Evolutionary conservation across 2,329 filamentous ascomycete species (phyloP), one percentile per base, ranked within the genome.

Genomic region (Aureobasidium melanogenum): DNA sequence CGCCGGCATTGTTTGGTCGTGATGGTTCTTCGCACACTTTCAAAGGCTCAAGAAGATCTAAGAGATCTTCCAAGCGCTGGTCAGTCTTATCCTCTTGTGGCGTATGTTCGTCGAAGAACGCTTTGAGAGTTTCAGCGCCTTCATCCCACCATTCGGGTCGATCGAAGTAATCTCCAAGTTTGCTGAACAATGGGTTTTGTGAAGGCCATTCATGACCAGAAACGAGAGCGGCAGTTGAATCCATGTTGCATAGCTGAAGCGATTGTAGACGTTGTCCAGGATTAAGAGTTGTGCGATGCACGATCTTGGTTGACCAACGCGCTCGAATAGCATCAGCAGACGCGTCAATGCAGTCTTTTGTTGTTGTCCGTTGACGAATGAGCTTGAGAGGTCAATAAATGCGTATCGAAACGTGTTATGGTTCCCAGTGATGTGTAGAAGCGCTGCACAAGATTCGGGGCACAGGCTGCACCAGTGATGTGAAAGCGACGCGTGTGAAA

Each of bases 91-190:
- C 24, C 7, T n/a, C n/a, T 17, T 38, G 6, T 19, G 39, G 26
- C 32, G 17, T 19, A 17, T 22, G 17, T 5, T 19, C 6, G 9
- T 51, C 36, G 19, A 60, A 60, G 46, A 60, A 60, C 9, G 22
- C 28, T 14, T 26, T 34, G 36, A 60, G 34, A 12, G 56, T 38
- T 5, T 50, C 19, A 3, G n/a, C 34, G 26, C 56, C 56, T 44
- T 51, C 44, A 9, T 41, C n/a, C 56, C 56, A 60, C 56, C 56
- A 60, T 3, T 36, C 56, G 10, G 38, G 26, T 36, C 56, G 56
- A 26, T 51, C 36, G 30, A 60, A 43, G 26, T 50, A 60, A 17
- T 26, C 19, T 17, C 38, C 41, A n/a, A 60, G 36, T n/a, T 36
- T 50, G 46, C n/a, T 51, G n/a, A 39, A 60, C n/a, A n/a, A 17